Percentiles rank a stretch among this genome's conserved stretches.
phyloP scores from a whole-genome alignment of 305 asterid species.

The Fraxinus albicans region DNA sequence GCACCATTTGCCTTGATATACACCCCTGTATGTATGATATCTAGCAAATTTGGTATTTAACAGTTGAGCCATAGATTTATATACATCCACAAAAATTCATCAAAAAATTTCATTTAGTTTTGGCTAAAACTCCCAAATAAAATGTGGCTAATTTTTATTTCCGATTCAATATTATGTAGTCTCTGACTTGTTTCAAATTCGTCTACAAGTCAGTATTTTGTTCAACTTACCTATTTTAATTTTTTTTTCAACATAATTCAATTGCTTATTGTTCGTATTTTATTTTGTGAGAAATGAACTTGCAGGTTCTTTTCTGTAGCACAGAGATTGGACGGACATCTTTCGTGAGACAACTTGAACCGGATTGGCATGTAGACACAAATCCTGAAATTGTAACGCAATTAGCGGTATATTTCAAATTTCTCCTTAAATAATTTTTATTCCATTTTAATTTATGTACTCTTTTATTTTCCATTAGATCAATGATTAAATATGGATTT shows the following conservation, averaged over 20 bases:
- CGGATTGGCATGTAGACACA: conserved; percentile 97
- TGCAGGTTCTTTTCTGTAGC: conserved; percentile 97
- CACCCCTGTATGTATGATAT: neutral
- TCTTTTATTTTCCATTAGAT: neutral
- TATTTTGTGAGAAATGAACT: conserved; percentile 20
- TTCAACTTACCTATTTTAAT: neutral
- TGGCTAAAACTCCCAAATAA: neutral
- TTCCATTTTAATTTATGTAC: neutral
- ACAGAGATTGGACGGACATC: conserved; percentile 80
- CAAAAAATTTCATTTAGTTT: neutral
- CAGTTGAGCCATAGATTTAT: neutral
- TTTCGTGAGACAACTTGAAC: conserved; percentile 93
- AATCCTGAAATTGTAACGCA: conserved; percentile 74
- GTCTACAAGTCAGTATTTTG: neutral
- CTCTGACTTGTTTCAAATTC: neutral
- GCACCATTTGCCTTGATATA: neutral
- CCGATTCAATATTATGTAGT: neutral
- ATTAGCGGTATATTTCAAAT: conserved; percentile 59
- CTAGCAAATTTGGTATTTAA: neutral
- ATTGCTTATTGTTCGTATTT: neutral
- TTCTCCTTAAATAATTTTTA: neutral
- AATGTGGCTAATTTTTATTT: neutral
- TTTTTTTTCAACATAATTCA: neutral
- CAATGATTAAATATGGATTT: neutral
- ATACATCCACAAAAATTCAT: neutral